Conservation (phyloP, 2,329 filamentous ascomycete species). For the Scedosporium boydii region DNA sequence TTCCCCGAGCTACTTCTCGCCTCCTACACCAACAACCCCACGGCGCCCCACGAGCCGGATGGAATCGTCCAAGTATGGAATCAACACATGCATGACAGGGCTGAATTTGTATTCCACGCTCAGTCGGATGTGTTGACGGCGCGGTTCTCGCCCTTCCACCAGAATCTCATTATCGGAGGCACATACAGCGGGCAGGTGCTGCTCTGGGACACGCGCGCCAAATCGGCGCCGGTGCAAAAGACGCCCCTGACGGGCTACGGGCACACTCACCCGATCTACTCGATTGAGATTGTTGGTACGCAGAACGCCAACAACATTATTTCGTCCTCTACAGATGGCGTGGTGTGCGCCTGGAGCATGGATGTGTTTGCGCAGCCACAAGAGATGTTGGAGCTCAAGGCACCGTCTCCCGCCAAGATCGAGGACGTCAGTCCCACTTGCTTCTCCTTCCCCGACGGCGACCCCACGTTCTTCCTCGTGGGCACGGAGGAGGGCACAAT, state of each 20-base stretch:
- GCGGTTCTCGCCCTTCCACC: conserved; percentile 97
- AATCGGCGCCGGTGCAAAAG: conserved; percentile 84
- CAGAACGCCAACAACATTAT: conserved; percentile 99
- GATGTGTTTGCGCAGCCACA: conserved; percentile 97
- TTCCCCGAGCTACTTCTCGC: conserved; percentile 88
- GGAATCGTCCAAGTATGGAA: conserved; percentile 97
- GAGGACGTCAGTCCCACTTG: conserved; percentile 93
- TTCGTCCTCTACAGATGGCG: conserved; percentile 90
- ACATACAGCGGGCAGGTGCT: conserved; percentile 95
- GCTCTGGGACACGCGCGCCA: conserved; percentile 91
- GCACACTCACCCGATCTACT: conserved; percentile 94
- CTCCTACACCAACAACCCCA: conserved; percentile 94
- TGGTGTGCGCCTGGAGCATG: conserved; percentile 94
- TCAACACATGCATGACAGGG: conserved; percentile 82
- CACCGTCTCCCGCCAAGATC: conserved; percentile 69
- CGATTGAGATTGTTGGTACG: conserved; percentile 88
- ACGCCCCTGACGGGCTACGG: conserved; percentile 91
- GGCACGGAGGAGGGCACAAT: conserved; percentile 96
- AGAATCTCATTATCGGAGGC: conserved; percentile 89
- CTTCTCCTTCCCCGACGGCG: conserved; percentile 87
- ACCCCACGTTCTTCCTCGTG: conserved; percentile 95
- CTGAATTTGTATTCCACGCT: conserved; percentile 94
- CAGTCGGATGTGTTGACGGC: conserved; percentile 92
- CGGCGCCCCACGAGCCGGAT: conserved; percentile 86
- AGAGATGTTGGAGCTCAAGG: conserved; percentile 80